Conservation (phyloP, 2,329 filamentous ascomycete genomes). For the Cladosporium phlei region DNA sequence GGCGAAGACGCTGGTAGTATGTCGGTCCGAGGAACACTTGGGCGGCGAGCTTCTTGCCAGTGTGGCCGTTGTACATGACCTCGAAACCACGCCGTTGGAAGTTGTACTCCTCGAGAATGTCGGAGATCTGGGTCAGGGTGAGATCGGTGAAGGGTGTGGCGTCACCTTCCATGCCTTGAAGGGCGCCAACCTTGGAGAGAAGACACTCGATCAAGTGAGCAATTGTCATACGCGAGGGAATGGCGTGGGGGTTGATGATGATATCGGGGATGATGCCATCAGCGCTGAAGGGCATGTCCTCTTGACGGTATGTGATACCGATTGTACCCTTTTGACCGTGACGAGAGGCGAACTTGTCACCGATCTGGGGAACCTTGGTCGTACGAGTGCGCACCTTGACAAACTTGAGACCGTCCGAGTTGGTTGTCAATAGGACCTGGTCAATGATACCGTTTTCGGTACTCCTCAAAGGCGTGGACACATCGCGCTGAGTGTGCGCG, state of each 20-base stretch:
- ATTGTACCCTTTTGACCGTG: conserved; percentile 99
- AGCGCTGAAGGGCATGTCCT: conserved; percentile 96
- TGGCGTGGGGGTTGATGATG: conserved; percentile 99
- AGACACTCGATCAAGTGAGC: conserved; percentile 99
- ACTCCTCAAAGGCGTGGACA: conserved; percentile 87
- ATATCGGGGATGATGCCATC: conserved; percentile 91
- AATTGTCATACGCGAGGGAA: conserved; percentile 99
- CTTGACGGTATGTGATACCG: conserved; percentile 93
- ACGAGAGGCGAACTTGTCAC: conserved; percentile 97
- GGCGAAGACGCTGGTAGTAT: conserved; percentile 95
- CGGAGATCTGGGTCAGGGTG: conserved; percentile 88
- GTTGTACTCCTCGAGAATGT: conserved; percentile 77
- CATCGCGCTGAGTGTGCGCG: conserved; percentile 86
- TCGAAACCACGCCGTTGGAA: conserved; percentile 98
- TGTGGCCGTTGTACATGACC: conserved; percentile 98
- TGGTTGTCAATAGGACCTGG: conserved; percentile 87
- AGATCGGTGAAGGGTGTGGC: conserved; percentile 97
- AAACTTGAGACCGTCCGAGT: conserved; percentile 88
- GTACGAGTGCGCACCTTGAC: conserved; percentile 97
- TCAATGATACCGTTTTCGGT: conserved; percentile 98
- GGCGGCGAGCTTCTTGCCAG: conserved; percentile 83
- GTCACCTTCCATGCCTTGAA: conserved; percentile 93
- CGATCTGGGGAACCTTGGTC: conserved; percentile 97
- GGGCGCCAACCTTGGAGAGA: conserved; percentile 87
- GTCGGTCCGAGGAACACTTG: conserved; percentile 97